phyloP scores from a whole-genome alignment of 31 red algal species.

The Asparagopsis taxiformis region DNA sequence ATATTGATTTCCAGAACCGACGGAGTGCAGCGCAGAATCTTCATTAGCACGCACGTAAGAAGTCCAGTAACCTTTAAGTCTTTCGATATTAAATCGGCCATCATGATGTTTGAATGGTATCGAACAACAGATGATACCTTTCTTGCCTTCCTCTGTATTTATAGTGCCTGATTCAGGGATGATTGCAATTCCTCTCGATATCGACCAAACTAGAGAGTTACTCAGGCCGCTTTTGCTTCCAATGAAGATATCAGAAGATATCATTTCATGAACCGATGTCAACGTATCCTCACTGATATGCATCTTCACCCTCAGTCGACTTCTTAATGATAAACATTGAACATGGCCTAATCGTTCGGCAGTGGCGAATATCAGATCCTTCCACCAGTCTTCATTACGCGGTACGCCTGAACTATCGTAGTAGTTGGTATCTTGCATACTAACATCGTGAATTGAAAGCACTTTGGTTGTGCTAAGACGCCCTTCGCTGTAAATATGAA shows the following conservation, averaged over 20 bases:
- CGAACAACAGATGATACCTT: constrained; percentile 59
- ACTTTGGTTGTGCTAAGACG: constrained; percentile 13
- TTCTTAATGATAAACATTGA: not conserved
- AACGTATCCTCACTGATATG: constrained; percentile 68
- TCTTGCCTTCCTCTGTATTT: constrained; percentile 46
- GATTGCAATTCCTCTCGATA: constrained; percentile 47
- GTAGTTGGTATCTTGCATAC: constrained; percentile 50
- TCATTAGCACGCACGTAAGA: constrained; percentile 49
- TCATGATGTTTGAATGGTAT: constrained; percentile 48
- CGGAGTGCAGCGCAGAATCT: constrained; percentile 1
- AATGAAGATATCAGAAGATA: constrained; percentile 65
- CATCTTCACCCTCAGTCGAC: constrained; percentile 28
- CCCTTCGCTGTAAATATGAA: constrained; percentile 76
- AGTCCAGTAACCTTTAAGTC: constrained; percentile 48
- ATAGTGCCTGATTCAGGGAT: constrained; percentile 32
- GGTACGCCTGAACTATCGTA: constrained; percentile 40
- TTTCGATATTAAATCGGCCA: constrained; percentile 29
- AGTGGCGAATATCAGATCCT: constrained; percentile 22
- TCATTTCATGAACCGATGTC: constrained; percentile 54
- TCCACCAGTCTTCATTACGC: constrained; percentile 47
- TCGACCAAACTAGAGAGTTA: constrained; percentile 49
- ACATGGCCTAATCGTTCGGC: not conserved
- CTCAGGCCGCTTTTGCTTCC: constrained; percentile 61
- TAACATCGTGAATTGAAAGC: constrained; percentile 39
- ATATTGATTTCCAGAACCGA: too few species aligned